phyloP scores from a whole-genome alignment of 2,329 filamentous ascomycete species.

The Xylariaceae sp. region DNA sequence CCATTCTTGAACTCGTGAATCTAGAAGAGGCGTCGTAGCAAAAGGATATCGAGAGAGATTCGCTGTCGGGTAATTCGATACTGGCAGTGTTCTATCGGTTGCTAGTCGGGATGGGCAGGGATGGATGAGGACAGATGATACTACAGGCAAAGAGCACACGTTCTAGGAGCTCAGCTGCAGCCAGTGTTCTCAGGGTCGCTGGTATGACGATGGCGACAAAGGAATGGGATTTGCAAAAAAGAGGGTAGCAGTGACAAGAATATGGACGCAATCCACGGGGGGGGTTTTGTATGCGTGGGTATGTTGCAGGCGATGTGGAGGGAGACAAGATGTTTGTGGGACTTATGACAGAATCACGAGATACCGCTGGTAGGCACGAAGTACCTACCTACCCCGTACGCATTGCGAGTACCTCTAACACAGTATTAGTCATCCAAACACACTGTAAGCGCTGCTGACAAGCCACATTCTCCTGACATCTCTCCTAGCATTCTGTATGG shows the following conservation, averaged over 20 bases:
- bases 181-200: neutral
- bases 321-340: constrained; percentile 12
- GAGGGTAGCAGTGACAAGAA: constrained; percentile 15
- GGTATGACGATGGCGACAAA: neutral
- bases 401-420: neutral
- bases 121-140: neutral
- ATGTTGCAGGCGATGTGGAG: constrained; percentile 9
- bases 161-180: constrained; percentile 1
- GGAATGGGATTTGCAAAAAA: constrained; percentile 1
- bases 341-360: constrained; percentile 19
- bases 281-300: constrained; percentile 11
- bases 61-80: neutral
- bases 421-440: neutral
- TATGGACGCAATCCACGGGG: constrained; percentile 12
- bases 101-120: neutral
- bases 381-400: neutral
- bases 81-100: neutral
- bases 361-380: constrained; percentile 4
- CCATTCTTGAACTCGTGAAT: constrained; percentile 23
- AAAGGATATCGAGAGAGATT: neutral
- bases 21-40: neutral
- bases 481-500: neutral
- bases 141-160: constrained; percentile 1
- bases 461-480: neutral
- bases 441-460: neutral